These are phyloP conservation scores for Phyllosticta citrichinensis DNA, from an alignment of 2,329 filamentous ascomycete species.

Conservation along the genomic window DNA sequence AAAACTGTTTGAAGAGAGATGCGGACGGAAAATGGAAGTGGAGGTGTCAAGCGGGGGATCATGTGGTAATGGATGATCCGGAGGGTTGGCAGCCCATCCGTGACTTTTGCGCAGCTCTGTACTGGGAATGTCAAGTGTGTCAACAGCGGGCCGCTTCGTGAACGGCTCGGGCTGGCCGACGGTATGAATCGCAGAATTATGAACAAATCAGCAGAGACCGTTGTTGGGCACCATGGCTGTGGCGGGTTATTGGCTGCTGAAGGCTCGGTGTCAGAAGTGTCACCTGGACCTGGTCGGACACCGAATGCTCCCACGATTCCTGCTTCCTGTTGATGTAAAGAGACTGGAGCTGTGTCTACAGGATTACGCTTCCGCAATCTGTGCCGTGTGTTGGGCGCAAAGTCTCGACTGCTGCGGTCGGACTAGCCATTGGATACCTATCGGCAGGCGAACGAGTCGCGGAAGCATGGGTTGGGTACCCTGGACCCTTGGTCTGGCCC, in stretches of 20 bases:
- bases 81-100: constrained; percentile 10
- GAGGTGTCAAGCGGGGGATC: constrained; percentile 20
- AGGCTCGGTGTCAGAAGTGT: too few relatives aligned
- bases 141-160: neutral
- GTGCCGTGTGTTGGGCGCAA: too few relatives aligned
- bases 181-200: neutral
- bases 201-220: constrained; percentile 21
- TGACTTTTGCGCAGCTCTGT: constrained; percentile 12
- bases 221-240: constrained; percentile 12
- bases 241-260: constrained; percentile 17
- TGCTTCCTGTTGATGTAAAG: too few relatives aligned
- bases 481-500: neutral
- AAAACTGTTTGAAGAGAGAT: constrained; percentile 23
- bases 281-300: too few relatives aligned
- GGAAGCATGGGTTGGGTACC: constrained; percentile 15
- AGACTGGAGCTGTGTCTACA: too few relatives aligned
- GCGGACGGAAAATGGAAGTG: constrained; percentile 22
- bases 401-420: constrained; percentile 7
- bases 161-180: neutral
- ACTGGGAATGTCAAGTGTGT: constrained; percentile 9
- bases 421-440: neutral
- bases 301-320: too few relatives aligned
- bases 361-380: too few relatives aligned
- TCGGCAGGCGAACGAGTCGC: neutral
- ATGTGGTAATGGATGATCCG: constrained; percentile 18